phyloP scores from a whole-genome alignment of 768 basidiomycete genomes.

The Multifurca ochricompacta region DNA sequence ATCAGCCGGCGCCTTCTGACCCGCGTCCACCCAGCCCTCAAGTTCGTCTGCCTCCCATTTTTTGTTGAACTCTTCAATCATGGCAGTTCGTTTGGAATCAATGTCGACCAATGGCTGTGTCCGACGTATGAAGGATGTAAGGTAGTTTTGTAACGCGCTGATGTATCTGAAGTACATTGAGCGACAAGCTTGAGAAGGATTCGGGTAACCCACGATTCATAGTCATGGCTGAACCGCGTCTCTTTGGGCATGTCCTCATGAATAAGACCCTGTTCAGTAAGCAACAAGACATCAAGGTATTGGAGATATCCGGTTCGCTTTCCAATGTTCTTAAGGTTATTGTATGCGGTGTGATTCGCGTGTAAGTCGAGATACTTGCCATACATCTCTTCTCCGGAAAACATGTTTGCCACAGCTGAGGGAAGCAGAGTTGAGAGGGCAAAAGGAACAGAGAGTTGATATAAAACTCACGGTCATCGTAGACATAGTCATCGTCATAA shows the following conservation, averaged over 20 bases:
- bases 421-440: conserved; percentile 10
- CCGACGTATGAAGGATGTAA: conserved; percentile 78
- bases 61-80: conserved; percentile 61
- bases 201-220: conserved; percentile 54
- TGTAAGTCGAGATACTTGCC: conserved; percentile 95
- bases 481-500: conserved; percentile 64
- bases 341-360: conserved; percentile 77
- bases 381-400: conserved; percentile 94
- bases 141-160: conserved; percentile 69
- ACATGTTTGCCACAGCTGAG: conserved; percentile 70
- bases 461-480: conserved; percentile 81
- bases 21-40: conserved; percentile 60
- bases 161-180: conserved; percentile 58
- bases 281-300: conserved; percentile 82
- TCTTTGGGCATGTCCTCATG: conserved; percentile 67
- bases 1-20: conserved; percentile 31
- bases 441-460: conserved; percentile 29
- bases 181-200: conserved; percentile 2
- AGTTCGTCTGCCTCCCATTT: conserved; percentile 78
- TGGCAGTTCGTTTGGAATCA: conserved; percentile 55
- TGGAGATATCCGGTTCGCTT: conserved; percentile 86
- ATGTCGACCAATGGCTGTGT: conserved; percentile 79
- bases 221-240: conserved; percentile 63
- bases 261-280: conserved; percentile 48
- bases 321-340: conserved; percentile 80